Base-by-base conservation (phyloP, 2,329 filamentous ascomycete species). In the Calonectria honghensis region DNA sequence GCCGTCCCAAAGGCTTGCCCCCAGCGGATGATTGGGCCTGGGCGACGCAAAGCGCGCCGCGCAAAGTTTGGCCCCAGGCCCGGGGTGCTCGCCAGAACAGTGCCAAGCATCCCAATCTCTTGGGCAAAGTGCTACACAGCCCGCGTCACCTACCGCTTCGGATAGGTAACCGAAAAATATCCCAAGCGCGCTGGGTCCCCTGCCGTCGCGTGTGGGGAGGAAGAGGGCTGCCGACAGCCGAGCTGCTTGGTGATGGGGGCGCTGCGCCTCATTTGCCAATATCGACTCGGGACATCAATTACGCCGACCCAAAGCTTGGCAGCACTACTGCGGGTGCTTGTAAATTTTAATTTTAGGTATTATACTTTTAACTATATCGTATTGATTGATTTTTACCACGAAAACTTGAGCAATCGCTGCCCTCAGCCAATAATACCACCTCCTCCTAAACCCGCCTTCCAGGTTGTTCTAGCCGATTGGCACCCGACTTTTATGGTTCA, bases 211-310 rank as follows among this genome's bases (percentile, higher is more conserved):
- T 24, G n/a, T 24, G 45, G 45, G 45, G 45, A 11, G 24, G 14
- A 39, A 14, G 7, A 41, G n/a, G 20, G 20, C 10, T 48, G 45
- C 45, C 45, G 45, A 10, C 45, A 24, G 18, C 45, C 45, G 45
- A 24, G 45, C 9, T 48, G 45, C 13, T 24, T 48, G 18, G 41
- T 18, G 45, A 48, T 48, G 45, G 45, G 7, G 6, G 7, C 7
- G 6, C 57, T 24, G 57, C 57, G 57, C 57, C 57, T 39, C 57
- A 31, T 1, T 16, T 29, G n/a, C 35, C 57, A 37, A 63, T 35
- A 41, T 41, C n/a, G 37, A 48, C 57, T 63, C 57, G 57, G 57
- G 57, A 37, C 57, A 63, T 63, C 32, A 41, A 63, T 63, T 31
- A 18, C 2, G 57, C 57, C 57, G 57, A 63, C 24, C 20, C 20